Percentiles rank a stretch among this genome's conserved stretches.
phyloP scores from a whole-genome alignment of 768 basidiomycete species.

The Podaxis rugospora region DNA sequence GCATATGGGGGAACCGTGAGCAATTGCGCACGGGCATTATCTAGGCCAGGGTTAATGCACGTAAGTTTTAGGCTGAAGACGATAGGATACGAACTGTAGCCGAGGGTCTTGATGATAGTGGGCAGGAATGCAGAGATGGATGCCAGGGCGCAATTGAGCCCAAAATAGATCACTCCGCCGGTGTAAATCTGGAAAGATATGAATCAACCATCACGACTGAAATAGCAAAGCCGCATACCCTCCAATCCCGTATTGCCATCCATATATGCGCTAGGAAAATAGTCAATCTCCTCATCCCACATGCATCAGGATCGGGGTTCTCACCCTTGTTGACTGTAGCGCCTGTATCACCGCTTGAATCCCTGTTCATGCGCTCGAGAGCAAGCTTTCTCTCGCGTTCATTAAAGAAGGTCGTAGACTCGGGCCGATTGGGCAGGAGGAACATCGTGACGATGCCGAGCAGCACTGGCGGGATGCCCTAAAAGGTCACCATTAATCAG shows the following conservation, averaged over 20 bases:
- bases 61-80: background rate
- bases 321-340: conserved; percentile 59
- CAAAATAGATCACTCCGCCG: conserved; percentile 75
- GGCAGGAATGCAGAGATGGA: conserved; percentile 82
- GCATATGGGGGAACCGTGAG: conserved; percentile 83
- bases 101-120: conserved; percentile 73
- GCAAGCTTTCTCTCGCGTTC: conserved; percentile 55
- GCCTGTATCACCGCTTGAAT: conserved; percentile 62
- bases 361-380: conserved; percentile 62
- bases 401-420: conserved; percentile 57
- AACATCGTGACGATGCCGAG: conserved; percentile 53
- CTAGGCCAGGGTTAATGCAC: conserved; percentile 27
- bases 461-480: conserved; percentile 67
- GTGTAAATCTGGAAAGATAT: conserved; percentile 44
- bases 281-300: background rate
- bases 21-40: conserved; percentile 61
- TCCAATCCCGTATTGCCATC: conserved; percentile 70
- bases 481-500: background rate
- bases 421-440: conserved; percentile 66
- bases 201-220: background rate
- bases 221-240: conserved; percentile 31
- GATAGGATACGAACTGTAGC: conserved; percentile 48
- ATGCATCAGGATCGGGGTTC: background rate
- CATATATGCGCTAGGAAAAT: conserved; percentile 48
- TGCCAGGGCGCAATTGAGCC: conserved; percentile 70